Evolutionary conservation across 768 basidiomycete species (phyloP).

Genomic region (Lentinula guzmanii): DNA sequence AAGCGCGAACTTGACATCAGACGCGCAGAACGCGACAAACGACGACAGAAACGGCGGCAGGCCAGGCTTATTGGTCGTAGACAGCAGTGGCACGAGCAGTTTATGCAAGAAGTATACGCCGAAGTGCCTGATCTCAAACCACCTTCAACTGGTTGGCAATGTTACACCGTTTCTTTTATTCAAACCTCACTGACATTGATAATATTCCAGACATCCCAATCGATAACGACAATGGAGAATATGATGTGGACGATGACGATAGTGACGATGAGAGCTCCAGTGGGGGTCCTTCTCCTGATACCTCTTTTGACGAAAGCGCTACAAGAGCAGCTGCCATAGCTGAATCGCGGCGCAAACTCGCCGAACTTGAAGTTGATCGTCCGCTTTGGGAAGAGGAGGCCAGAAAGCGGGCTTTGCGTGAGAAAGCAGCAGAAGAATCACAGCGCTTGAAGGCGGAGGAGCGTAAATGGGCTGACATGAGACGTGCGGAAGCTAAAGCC

Average conservation of each 20-base stretch:
- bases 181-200: neutral
- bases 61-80: slow-evolving; percentile 30
- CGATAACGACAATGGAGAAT: slow-evolving; percentile 3
- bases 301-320: slow-evolving; percentile 26
- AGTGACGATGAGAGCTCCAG: slow-evolving; percentile 12
- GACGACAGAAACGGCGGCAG: slow-evolving; percentile 34
- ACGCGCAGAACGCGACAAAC: slow-evolving; percentile 32
- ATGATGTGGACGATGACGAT: slow-evolving; percentile 5
- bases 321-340: slow-evolving; percentile 40
- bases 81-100: slow-evolving; percentile 27
- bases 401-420: slow-evolving; percentile 34
- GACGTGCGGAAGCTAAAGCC: slow-evolving; percentile 19
- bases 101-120: slow-evolving; percentile 35
- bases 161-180: no score
- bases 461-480: slow-evolving; percentile 15
- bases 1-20: slow-evolving; percentile 33
- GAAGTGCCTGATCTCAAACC: slow-evolving; percentile 24
- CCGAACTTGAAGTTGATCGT: slow-evolving; percentile 58
- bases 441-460: slow-evolving; percentile 20
- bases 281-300: slow-evolving; percentile 13
- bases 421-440: slow-evolving; percentile 37
- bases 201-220: neutral
- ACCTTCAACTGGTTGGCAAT: slow-evolving; percentile 11
- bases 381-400: slow-evolving; percentile 58
- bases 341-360: slow-evolving; percentile 62